A percentile compares a stretch with the other conserved stretches of the same genome.
Conservation (phyloP, 495 filamentous ascomycete genomes). For the Trichocladium uniseriatum region DNA sequence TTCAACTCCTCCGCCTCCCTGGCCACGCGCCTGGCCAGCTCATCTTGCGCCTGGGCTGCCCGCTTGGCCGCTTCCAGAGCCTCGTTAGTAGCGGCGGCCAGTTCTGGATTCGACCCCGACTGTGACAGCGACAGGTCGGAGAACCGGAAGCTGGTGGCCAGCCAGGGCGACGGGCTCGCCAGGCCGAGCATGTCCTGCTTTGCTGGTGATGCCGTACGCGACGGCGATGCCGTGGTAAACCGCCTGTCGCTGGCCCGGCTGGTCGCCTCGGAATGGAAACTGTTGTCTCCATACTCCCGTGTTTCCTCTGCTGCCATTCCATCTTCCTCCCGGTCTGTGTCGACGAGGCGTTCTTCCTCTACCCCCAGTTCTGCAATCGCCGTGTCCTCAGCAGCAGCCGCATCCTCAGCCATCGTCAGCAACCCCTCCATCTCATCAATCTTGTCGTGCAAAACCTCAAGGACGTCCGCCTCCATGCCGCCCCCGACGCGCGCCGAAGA, state of each 20-base stretch:
- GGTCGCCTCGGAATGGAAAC: neutral
- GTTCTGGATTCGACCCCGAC: constrained; percentile 2
- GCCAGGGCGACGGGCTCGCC: constrained; percentile 2
- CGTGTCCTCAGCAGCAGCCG: constrained; percentile 5
- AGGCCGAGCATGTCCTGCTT: constrained; percentile 3
- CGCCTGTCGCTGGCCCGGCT: neutral
- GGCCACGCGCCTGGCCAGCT: constrained; percentile 26
- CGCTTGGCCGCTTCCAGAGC: constrained; percentile 19
- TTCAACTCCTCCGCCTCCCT: constrained; percentile 34
- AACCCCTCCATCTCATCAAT: constrained; percentile 41
- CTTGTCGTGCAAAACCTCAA: constrained; percentile 32
- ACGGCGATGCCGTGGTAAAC: neutral
- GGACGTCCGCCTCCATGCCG: constrained; percentile 18
- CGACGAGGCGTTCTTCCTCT: neutral
- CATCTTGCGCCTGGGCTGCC: constrained; percentile 6
- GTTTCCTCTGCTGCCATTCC: neutral
- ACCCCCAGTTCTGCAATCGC: neutral
- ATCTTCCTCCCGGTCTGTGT: neutral
- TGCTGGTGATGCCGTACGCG: neutral
- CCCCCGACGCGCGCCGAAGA: constrained; percentile 12
- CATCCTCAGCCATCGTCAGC: constrained; percentile 10
- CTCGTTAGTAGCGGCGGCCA: constrained; percentile 19
- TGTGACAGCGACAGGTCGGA: constrained; percentile 5
- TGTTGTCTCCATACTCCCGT: neutral
- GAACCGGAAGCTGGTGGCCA: constrained; percentile 1